phyloP scores from a whole-genome alignment of 441 rosid genomes.

The Pelargonium australe region DNA sequence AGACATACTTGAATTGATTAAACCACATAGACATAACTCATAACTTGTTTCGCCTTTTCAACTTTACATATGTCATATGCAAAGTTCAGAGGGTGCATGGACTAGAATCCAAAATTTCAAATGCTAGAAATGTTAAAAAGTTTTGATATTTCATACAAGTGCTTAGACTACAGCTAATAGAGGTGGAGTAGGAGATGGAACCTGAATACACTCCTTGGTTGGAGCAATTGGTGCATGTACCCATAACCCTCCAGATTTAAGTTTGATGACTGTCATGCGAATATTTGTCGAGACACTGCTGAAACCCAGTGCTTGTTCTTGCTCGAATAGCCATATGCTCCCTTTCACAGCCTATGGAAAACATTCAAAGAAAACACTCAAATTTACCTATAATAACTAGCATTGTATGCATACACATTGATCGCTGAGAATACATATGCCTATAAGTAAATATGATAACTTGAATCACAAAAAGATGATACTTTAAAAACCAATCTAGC shows the following conservation, averaged over 20 bases:
- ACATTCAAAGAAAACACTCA: not conserved
- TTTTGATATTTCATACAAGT: too few species aligned
- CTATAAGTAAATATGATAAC: not conserved
- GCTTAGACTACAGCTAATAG: not conserved
- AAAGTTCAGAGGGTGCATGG: too few species aligned
- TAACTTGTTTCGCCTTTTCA: too few species aligned
- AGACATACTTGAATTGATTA: too few species aligned
- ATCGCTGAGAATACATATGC: not conserved
- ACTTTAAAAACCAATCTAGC: too few species aligned
- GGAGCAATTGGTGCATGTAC: slow-evolving; percentile 99
- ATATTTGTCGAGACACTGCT: slow-evolving; percentile 95
- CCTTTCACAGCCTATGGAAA: slow-evolving; percentile 63
- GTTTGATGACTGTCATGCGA: slow-evolving; percentile 88
- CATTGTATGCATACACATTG: not conserved
- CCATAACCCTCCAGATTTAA: slow-evolving; percentile 96
- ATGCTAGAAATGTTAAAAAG: too few species aligned
- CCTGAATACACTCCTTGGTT: slow-evolving; percentile 87
- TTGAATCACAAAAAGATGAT: not conserved
- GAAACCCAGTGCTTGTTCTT: slow-evolving; percentile 96
- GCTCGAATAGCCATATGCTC: slow-evolving; percentile 88
- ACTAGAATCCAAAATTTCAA: too few species aligned
- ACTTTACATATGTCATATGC: too few species aligned
- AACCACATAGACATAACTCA: too few species aligned
- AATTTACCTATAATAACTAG: not conserved
- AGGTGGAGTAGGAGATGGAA: slow-evolving; percentile 16